Evolutionary conservation across 2,329 filamentous ascomycete genomes (phyloP).

Genomic region (Hypoxylon sp.): DNA sequence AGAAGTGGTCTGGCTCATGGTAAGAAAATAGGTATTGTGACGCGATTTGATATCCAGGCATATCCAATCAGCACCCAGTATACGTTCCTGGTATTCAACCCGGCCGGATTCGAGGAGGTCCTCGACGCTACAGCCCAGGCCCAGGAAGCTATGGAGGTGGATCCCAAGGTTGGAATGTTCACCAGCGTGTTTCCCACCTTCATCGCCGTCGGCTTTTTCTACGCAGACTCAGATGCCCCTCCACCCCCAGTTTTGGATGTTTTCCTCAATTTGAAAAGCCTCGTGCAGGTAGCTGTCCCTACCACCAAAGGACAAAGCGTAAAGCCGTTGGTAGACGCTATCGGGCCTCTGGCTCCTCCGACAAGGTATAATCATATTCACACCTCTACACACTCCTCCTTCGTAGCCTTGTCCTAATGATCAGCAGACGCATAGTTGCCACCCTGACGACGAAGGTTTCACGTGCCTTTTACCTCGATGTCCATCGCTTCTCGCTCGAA

Average conservation of each 20-base stretch:
- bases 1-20: no score
- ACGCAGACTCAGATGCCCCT: conserved; percentile 17
- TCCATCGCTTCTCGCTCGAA: conserved; percentile 15
- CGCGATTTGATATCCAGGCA: conserved; percentile 29
- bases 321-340: not conserved
- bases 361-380: not conserved
- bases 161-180: conserved; percentile 29
- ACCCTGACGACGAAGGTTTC: conserved; percentile 21
- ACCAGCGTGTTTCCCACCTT: conserved; percentile 17
- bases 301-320: conserved; percentile 6
- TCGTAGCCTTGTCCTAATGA: no score
- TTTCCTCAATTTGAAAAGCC: conserved; percentile 28
- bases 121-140: conserved; percentile 11
- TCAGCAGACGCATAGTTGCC: no score
- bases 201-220: conserved; percentile 23
- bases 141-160: conserved; percentile 34
- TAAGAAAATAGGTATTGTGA: conserved; percentile 35
- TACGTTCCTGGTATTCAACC: conserved; percentile 27
- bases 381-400: no score
- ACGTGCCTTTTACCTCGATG: conserved; percentile 22
- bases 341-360: not conserved
- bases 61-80: conserved; percentile 32
- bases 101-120: conserved; percentile 26
- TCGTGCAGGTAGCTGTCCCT: not conserved
- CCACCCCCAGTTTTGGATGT: conserved; percentile 19